Base-by-base conservation (phyloP, 2,329 filamentous ascomycete species). In the Arthroderma sp. region DNA sequence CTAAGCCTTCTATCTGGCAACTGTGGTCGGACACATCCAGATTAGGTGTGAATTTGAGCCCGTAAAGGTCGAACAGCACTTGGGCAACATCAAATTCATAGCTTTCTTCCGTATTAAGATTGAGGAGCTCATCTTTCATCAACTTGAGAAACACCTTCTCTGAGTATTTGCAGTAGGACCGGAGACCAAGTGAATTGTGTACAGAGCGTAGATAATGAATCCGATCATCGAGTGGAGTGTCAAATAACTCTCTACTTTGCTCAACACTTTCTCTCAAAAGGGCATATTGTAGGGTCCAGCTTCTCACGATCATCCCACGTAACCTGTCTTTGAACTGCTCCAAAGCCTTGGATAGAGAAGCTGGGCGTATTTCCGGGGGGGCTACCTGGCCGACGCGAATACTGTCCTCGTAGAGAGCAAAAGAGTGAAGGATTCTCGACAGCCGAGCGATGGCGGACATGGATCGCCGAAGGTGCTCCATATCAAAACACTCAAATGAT, bases 61-160 rank as follows among this genome's bases (percentile, higher is more conserved):
- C 85, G 58, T 93, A 82, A 8, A 94, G 69, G 57, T 94, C 86
- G 57, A 81, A 87, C 2, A 93, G 71, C 1, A 93, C 80, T 58
- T 94, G 87, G 5, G 83, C 82, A 10, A 96, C 74, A 57, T 96
- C 88, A 52, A 81, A 79, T 55, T 94, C 87, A 70, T 83, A 87
- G 52, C 85, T 85, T 46, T 88, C 80, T 29, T 88, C 75, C 42
- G 83, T 77, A 50, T 80, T 77, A 53, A 89, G 73, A 40, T 79
- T 78, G 28, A 94, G 71, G 38, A 96, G 72, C 58, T 98, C 91
- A 4, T 84, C 74, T 46, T 88, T 89, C 68, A 91, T 82, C 61
- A 95, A 76, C 58, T 87, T 88, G 28, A 96, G 72, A 63, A 98
- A 91, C 11, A 85, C 77, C 58, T 91, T 89, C 58, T 87, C 85